These are phyloP conservation scores for Fremontodendron californicum DNA, from an alignment of 345 rosid genomes.

Conservation along the genomic window DNA sequence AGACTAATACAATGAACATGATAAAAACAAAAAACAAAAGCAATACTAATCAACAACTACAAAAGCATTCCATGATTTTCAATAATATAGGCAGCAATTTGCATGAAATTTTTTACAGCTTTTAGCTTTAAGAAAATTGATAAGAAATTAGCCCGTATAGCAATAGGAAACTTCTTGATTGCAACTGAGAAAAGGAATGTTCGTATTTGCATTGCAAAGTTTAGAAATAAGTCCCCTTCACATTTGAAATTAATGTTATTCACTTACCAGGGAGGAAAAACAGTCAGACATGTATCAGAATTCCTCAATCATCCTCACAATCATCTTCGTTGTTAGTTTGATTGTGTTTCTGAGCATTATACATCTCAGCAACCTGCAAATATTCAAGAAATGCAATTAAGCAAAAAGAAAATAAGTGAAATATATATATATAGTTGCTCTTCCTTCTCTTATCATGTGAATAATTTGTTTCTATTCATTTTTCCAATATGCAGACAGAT, in stretches of 20 bases:
- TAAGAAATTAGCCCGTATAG: background rate
- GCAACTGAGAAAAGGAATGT: background rate
- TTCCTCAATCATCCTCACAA: constrained; percentile 59
- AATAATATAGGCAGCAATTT: background rate
- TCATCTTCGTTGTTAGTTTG: constrained; percentile 57
- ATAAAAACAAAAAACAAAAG: background rate
- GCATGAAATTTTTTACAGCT: background rate
- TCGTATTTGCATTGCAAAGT: constrained; percentile 1
- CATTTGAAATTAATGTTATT: background rate
- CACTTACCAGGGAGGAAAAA: background rate
- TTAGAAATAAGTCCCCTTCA: background rate
- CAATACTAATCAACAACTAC: background rate
- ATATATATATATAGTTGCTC: background rate
- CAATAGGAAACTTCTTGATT: background rate
- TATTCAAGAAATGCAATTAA: background rate
- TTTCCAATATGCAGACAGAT: background rate
- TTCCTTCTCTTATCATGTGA: background rate
- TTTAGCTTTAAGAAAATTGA: background rate
- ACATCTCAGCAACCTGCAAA: constrained; percentile 86
- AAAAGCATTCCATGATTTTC: too few relatives aligned
- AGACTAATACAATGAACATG: constrained; percentile 1
- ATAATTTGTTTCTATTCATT: background rate
- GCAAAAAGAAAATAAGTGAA: background rate
- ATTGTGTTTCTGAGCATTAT: constrained; percentile 67
- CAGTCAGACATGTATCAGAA: background rate